Evolutionary conservation across 2,329 filamentous ascomycete genomes (phyloP), one percentile per base, ranked within the genome.

Genomic region (Elsinoe ampelina): DNA sequence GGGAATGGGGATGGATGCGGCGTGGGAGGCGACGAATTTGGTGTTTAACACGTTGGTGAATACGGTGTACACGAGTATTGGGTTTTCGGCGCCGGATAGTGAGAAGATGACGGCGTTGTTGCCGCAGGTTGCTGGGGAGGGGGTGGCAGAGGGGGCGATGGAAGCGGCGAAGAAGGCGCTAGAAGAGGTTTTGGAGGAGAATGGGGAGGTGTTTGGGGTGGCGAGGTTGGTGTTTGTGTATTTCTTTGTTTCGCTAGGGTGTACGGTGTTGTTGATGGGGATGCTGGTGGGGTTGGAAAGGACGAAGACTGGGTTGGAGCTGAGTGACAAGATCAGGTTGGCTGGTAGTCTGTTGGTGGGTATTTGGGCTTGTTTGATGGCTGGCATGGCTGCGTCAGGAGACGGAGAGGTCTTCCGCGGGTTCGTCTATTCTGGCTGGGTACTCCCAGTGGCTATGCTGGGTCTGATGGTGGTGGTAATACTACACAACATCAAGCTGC

Each of bases 381-480:
- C 42, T 17, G 41, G 35, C 17, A 58, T 61, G 3, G 58, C 35
- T 30, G 38, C 64, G 19, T 47, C 68, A n/a, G 62, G 59, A n/a
- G 63, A 61, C 43, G 51, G 51, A 2, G 43, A 50, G 6, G 22
- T 41, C 2, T 47, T 62, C 51, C 60, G 38, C 6, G 61, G 62
- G 10, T 69, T 63, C 45, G 39, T 65, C 38, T 45, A 48, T 8
- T 65, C 63, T 48, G 57, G 64, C 12, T 68, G 67, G 66, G 63
- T 69, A 58, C 61, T 70, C 26, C 67, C 67, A 17, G 67, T 65
- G 1, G 60, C 67, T 13, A 64, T 63, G 17, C 48, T 69, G 11
- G 59, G 63, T 6, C 60, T 65, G 19, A 66, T 68, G 54, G 6
- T 64, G 2, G 66, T 63, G 41, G 64, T 68, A 2, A 39, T 67